These are phyloP conservation scores for Fusarium sp. DNA, from an alignment of 2,329 filamentous ascomycete species.

Conservation along the genomic window DNA sequence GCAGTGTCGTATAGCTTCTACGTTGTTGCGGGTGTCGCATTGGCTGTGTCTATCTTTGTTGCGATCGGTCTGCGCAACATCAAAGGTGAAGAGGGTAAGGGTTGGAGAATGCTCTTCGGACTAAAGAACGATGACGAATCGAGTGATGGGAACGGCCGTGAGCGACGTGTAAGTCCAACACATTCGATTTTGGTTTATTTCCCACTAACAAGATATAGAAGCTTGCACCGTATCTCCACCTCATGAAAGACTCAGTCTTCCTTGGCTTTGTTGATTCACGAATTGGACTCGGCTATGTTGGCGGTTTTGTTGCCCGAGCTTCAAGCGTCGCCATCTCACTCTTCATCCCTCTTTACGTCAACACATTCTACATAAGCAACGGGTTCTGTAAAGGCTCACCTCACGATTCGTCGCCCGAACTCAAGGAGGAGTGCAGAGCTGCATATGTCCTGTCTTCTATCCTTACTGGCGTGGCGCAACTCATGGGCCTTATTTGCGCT, in stretches of 20 bases:
- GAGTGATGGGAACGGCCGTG: conserved; percentile 22
- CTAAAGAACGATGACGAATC: conserved; percentile 40
- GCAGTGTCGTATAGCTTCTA: conserved; percentile 89
- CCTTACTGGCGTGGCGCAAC: conserved; percentile 87
- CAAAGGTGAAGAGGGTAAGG: conserved; percentile 80
- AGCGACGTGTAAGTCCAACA: conserved; percentile 40
- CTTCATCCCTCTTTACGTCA: conserved; percentile 92
- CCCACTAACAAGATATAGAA: conserved; percentile 36
- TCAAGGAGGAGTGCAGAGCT: conserved; percentile 83
- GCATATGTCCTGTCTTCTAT: conserved; percentile 90
- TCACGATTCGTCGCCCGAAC: conserved; percentile 71
- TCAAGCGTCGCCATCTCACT: conserved; percentile 95
- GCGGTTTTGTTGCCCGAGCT: conserved; percentile 92
- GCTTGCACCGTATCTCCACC: conserved; percentile 64
- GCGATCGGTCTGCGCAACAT: conserved; percentile 77
- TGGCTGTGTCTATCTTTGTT: conserved; percentile 77
- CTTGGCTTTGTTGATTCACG: conserved; percentile 78
- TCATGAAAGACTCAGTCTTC: conserved; percentile 68
- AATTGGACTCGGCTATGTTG: conserved; percentile 88
- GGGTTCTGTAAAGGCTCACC: conserved; percentile 78
- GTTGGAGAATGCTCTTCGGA: conserved; percentile 67
- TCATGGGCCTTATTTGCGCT: conserved; percentile 83
- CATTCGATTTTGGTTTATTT: neutral
- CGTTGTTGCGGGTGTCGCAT: conserved; percentile 76
- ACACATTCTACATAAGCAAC: conserved; percentile 84